A percentile compares a stretch with the other conserved stretches of the same genome.
These are phyloP conservation scores for Aureobasidium zeae DNA, from an alignment of 2,329 filamentous ascomycete species.

Conservation along the genomic window DNA sequence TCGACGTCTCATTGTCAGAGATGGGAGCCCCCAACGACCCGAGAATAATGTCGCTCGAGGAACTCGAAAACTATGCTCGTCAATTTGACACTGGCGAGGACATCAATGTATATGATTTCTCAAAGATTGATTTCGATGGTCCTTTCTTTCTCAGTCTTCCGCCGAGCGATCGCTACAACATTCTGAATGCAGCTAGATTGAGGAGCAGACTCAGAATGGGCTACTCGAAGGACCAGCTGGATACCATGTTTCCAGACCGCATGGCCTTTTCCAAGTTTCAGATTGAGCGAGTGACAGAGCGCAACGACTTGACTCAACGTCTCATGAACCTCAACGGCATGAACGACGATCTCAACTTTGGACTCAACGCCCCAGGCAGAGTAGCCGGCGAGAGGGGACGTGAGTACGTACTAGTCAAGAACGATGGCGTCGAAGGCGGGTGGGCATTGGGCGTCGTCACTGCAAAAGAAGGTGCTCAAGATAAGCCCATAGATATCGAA, in stretches of 20 bases:
- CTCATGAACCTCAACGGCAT: slow-evolving; percentile 92
- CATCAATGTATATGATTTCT: slow-evolving; percentile 81
- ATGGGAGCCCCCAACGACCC: slow-evolving; percentile 91
- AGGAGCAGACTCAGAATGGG: slow-evolving; percentile 89
- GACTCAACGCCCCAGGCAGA: slow-evolving; percentile 50
- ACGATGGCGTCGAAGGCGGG: slow-evolving; percentile 86
- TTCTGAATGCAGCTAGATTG: slow-evolving; percentile 84
- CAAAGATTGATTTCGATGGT: slow-evolving; percentile 95
- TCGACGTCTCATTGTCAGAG: slow-evolving; percentile 65
- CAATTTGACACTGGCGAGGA: slow-evolving; percentile 92
- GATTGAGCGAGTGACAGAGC: slow-evolving; percentile 83
- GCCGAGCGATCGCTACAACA: slow-evolving; percentile 87
- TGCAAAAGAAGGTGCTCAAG: slow-evolving; percentile 63
- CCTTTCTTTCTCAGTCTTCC: slow-evolving; percentile 91
- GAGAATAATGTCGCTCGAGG: slow-evolving; percentile 89
- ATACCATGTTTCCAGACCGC: slow-evolving; percentile 91
- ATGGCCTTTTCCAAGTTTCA: slow-evolving; percentile 97
- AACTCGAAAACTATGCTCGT: slow-evolving; percentile 84
- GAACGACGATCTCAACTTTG: slow-evolving; percentile 64
- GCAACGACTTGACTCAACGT: slow-evolving; percentile 88
- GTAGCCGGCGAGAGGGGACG: slow-evolving; percentile 78
- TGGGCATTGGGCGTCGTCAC: slow-evolving; percentile 94
- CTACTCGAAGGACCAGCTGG: slow-evolving; percentile 88
- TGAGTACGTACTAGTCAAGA: slow-evolving; percentile 94
- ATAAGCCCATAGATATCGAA: slow-evolving; percentile 91